phyloP scores from a whole-genome alignment of 2,329 filamentous ascomycete genomes.

The Monilinia laxa region DNA sequence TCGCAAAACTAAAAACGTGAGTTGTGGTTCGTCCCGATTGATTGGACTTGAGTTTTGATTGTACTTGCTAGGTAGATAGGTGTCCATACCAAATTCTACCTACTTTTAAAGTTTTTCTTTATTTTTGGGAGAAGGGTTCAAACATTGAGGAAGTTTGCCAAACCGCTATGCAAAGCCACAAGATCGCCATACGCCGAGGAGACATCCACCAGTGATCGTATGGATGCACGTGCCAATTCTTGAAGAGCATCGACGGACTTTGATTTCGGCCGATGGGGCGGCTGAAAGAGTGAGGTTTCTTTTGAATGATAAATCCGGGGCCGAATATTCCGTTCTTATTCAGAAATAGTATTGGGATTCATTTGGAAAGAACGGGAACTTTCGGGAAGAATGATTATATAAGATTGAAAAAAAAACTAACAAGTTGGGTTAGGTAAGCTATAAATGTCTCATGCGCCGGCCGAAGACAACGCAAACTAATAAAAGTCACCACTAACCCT shows the following conservation, averaged over 20 bases:
- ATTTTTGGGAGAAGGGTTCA: background rate
- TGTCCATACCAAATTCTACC: too few species aligned
- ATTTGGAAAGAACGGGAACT: background rate
- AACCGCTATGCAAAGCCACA: slow-evolving; percentile 1
- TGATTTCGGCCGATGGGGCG: background rate
- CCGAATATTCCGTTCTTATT: background rate
- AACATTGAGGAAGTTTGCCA: background rate
- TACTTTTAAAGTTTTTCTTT: background rate
- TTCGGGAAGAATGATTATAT: background rate
- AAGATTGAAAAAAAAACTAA: background rate
- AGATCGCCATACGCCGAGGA: background rate
- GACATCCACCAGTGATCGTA: background rate
- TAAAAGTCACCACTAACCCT: background rate
- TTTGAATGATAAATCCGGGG: background rate
- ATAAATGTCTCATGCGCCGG: background rate
- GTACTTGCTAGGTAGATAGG: too few species aligned
- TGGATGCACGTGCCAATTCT: background rate
- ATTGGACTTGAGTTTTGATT: background rate
- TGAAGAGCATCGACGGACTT: background rate
- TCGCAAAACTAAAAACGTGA: background rate
- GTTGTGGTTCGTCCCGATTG: background rate
- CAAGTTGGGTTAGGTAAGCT: background rate
- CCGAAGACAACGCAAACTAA: background rate
- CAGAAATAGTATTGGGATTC: too few species aligned
- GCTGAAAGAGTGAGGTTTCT: background rate